phyloP scores from a whole-genome alignment of 768 basidiomycete genomes.

The Boletus reticuloceps region DNA sequence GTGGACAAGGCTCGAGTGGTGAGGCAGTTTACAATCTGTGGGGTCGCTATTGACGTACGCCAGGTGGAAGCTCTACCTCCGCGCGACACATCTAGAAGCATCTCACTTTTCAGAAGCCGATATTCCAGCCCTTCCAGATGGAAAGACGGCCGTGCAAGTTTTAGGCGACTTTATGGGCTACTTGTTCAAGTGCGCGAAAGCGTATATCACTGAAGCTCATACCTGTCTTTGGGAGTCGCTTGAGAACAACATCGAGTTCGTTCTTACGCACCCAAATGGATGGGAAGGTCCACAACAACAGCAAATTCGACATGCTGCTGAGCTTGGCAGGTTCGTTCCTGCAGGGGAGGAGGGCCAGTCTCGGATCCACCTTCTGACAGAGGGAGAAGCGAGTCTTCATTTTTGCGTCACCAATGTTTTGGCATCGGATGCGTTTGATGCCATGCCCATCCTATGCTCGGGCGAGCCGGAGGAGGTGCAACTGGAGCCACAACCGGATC shows the following conservation, averaged over 20 bases:
- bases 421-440: constrained; percentile 26
- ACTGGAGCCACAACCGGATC: constrained; percentile 12
- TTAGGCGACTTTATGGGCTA: constrained; percentile 44
- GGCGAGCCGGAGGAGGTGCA: constrained; percentile 20
- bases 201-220: constrained; percentile 46
- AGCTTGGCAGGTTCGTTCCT: constrained; percentile 48
- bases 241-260: constrained; percentile 41
- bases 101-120: constrained; percentile 22
- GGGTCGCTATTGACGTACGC: background rate
- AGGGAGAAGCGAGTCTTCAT: constrained; percentile 55
- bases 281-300: constrained; percentile 60
- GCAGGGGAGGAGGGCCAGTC: constrained; percentile 35
- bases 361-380: constrained; percentile 53
- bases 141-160: constrained; percentile 9
- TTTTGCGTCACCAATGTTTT: constrained; percentile 50
- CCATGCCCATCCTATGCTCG: constrained; percentile 5
- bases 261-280: constrained; percentile 60
- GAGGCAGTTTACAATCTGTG: background rate
- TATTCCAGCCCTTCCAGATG: constrained; percentile 10
- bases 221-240: constrained; percentile 42
- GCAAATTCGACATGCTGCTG: constrained; percentile 49
- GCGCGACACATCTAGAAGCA: constrained; percentile 25
- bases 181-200: constrained; percentile 39
- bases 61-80: constrained; percentile 38
- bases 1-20: constrained; percentile 45